Percentiles rank a stretch among this genome's conserved stretches.
phyloP scores from a whole-genome alignment of 2,329 filamentous ascomycete genomes.

The Myriosclerotinia curreyana region DNA sequence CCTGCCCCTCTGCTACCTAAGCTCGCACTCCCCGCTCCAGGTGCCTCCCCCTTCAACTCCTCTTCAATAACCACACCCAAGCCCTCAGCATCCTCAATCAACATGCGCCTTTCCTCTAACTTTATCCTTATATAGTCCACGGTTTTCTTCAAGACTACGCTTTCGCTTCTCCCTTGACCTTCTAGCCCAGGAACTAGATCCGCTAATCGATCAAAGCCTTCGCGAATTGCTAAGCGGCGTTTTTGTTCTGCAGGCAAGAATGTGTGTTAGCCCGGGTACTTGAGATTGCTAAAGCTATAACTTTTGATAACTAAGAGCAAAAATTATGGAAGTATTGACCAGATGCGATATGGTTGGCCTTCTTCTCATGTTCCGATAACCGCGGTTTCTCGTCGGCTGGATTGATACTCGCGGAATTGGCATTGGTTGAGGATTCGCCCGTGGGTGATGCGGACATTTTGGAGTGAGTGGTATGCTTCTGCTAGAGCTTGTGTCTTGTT shows the following conservation, averaged over 20 bases:
- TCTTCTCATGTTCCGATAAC: slow-evolving; percentile 68
- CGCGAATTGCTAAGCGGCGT: slow-evolving; percentile 52
- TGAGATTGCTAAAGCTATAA: not conserved
- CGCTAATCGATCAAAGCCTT: slow-evolving; percentile 66
- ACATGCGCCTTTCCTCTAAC: slow-evolving; percentile 48
- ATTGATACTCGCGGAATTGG: slow-evolving; percentile 32
- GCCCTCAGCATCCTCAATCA: slow-evolving; percentile 50
- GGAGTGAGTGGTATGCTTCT: slow-evolving; percentile 7
- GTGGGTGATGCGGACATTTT: slow-evolving; percentile 33
- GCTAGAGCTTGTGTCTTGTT: slow-evolving; percentile 16
- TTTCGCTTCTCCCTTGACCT: slow-evolving; percentile 67
- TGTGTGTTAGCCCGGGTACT: not conserved
- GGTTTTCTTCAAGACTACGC: slow-evolving; percentile 60
- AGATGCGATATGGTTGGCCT: slow-evolving; percentile 69
- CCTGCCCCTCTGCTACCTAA: not conserved
- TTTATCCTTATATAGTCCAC: slow-evolving; percentile 53
- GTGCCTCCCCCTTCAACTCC: slow-evolving; percentile 28
- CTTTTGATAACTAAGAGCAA: not conserved
- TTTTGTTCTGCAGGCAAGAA: slow-evolving; percentile 47
- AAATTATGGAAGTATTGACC: slow-evolving; percentile 27
- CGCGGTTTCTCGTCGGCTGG: slow-evolving; percentile 54
- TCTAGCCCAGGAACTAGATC: slow-evolving; percentile 66
- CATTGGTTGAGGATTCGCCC: slow-evolving; percentile 34
- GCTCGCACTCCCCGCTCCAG: not conserved
- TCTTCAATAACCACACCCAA: slow-evolving; percentile 48